phyloP scores from a whole-genome alignment of 805 yeast species.

The Martiniozyma abietophila region DNA sequence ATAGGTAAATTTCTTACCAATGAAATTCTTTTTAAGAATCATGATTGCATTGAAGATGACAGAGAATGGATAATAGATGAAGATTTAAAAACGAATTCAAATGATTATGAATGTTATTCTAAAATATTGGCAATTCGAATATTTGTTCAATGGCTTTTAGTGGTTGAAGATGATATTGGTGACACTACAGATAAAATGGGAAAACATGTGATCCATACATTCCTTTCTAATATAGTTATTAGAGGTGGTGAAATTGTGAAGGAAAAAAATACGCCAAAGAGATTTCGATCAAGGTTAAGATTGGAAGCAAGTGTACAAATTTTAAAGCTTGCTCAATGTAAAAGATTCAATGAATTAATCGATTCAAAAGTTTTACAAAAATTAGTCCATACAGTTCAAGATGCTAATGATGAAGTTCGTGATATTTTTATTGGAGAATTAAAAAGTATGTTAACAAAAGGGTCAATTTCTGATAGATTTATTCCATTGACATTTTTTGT shows the following conservation, averaged over 20 bases:
- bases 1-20: constrained; percentile 53
- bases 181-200: constrained; percentile 36
- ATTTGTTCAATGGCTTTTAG: constrained; percentile 46
- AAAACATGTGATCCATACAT: constrained; percentile 50
- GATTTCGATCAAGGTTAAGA: constrained; percentile 52
- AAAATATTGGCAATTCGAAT: constrained; percentile 38
- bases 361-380: constrained; percentile 42
- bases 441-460: constrained; percentile 41
- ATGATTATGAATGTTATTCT: constrained; percentile 16
- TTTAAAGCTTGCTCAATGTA: constrained; percentile 52
- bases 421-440: constrained; percentile 38
- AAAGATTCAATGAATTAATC: constrained; percentile 43
- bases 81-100: constrained; percentile 11
- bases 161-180: constrained; percentile 28
- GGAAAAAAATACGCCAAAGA: constrained; percentile 47
- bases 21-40: constrained; percentile 49
- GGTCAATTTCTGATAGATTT: constrained; percentile 53
- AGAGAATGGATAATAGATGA: constrained; percentile 22
- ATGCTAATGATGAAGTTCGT: constrained; percentile 53
- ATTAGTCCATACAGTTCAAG: constrained; percentile 55
- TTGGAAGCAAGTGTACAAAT: constrained; percentile 58
- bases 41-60: constrained; percentile 25
- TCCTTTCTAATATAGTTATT: constrained; percentile 56
- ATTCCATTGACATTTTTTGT: constrained; percentile 59
- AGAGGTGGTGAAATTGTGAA: constrained; percentile 72